Base-by-base conservation (phyloP, 176 grass and related monocot genomes). In the Cenchrus fungigraminus region DNA sequence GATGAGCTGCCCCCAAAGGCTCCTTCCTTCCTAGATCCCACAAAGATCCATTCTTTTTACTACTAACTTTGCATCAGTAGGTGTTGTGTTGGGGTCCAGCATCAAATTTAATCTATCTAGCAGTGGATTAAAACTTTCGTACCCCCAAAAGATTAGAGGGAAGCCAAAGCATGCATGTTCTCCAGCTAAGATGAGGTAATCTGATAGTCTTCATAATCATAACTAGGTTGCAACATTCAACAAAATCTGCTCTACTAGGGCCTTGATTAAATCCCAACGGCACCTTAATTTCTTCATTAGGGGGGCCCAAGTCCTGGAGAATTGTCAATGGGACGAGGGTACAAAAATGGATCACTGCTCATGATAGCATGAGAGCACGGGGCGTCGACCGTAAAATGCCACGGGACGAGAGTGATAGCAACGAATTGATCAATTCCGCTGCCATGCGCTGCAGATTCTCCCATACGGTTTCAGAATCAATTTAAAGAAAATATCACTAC, bases 101-200 rank as follows among this genome's bases (percentile, higher is more conserved):
- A 17, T 31, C 28, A 64, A 51, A 45, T 37, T 72, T 60, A 43
- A 43, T 19, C 43, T 52, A 62, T 19, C 65, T 42, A 64, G 34
- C 1, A 54, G 7, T 17, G 58, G 4, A 3, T 6, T 37, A 20
- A 63, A 32, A 12, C 17, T 10, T 13, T 40, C 11, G 45, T 8
- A 68, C 0, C 37, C 28, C 28, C 40, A 59, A 50, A 85, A 71
- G 17, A 13, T 45, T 71, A 66, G 13, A 8, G 20, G 43, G 6
- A 68, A n/a, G 37, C 4, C 9, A 22, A 14, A 32, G 31, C 31
- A 32, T 40, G 6, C 55, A 43, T 43, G 2, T 45, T 54, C 44
- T 80, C 67, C n/a, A 79, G 75, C 75, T 71, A 78, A 71, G 29
- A 79, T 25, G 66, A 83, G 54, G 12, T 37, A 60, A 61, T 68